These are phyloP conservation scores for Cladosporium sp. DNA, from an alignment of 2,329 filamentous ascomycete species.

Conservation along the genomic window DNA sequence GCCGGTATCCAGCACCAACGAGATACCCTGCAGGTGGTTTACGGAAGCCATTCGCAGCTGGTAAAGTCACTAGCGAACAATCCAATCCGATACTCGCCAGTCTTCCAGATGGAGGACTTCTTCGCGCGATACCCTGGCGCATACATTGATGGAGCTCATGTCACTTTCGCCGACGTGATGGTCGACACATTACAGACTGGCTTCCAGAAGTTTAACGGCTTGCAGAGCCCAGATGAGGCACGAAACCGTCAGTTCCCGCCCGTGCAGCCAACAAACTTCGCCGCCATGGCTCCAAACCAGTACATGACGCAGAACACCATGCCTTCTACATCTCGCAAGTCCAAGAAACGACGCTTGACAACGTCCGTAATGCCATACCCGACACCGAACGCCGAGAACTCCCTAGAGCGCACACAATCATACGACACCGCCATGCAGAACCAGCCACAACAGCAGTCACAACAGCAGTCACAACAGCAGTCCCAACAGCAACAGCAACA, in stretches of 20 bases:
- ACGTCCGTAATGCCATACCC: constrained; percentile 22
- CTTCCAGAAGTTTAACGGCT: constrained; percentile 44
- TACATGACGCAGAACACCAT: constrained; percentile 20
- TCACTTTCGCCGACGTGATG: constrained; percentile 64
- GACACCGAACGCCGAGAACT: constrained; percentile 15
- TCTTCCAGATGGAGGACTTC: constrained; percentile 83
- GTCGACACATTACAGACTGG: constrained; percentile 51
- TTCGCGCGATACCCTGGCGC: constrained; percentile 75
- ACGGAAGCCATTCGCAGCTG: constrained; percentile 74
- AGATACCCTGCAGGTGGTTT: constrained; percentile 72
- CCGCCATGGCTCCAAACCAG: constrained; percentile 14
- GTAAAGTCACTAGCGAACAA: constrained; percentile 66
- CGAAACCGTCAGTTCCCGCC: neutral
- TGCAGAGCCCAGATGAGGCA: constrained; percentile 13
- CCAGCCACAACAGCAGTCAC: constrained; percentile 11
- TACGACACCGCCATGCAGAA: constrained; percentile 11
- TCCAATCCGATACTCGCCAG: constrained; percentile 68
- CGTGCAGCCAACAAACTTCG: neutral
- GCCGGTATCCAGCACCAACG: constrained; percentile 74
- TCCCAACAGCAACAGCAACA: neutral
- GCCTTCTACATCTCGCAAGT: constrained; percentile 15
- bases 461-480: constrained; percentile 3
- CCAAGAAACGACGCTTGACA: constrained; percentile 23
- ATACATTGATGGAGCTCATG: constrained; percentile 69
- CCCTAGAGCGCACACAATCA: constrained; percentile 14